Conservation (phyloP, 768 basidiomycete genomes). For the Collybia sordida region DNA sequence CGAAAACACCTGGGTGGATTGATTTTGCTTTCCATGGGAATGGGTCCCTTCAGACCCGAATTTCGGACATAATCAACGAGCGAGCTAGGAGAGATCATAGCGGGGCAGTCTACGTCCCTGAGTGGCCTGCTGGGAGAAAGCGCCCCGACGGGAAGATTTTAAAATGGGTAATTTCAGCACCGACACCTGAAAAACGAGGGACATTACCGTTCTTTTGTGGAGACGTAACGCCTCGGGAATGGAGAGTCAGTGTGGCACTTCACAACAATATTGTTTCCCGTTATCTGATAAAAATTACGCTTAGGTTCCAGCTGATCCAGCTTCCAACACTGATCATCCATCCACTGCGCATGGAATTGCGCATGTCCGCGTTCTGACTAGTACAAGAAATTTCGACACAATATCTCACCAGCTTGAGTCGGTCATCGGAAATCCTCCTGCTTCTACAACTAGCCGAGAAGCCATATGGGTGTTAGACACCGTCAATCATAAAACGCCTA, state of each 20-base stretch:
- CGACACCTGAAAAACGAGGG: constrained; percentile 27
- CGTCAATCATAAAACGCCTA: constrained; percentile 17
- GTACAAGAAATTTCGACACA: constrained; percentile 22
- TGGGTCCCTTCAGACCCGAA: constrained; percentile 31
- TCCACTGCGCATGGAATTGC: constrained; percentile 50
- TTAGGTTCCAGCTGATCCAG: constrained; percentile 51
- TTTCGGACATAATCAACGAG: constrained; percentile 55
- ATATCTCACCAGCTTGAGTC: constrained; percentile 41
- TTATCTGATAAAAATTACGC: background rate
- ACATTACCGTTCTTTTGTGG: constrained; percentile 72
- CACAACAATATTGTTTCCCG: background rate
- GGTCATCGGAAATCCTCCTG: constrained; percentile 44
- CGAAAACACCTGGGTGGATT: constrained; percentile 60
- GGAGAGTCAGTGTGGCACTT: constrained; percentile 45
- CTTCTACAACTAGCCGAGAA: constrained; percentile 18
- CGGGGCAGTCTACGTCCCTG: constrained; percentile 40
- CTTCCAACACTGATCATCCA: constrained; percentile 48
- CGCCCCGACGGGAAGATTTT: constrained; percentile 55
- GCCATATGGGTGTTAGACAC: constrained; percentile 45
- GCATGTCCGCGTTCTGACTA: constrained; percentile 43
- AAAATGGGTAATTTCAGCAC: constrained; percentile 56
- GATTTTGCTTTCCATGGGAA: constrained; percentile 66
- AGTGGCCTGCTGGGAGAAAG: constrained; percentile 53
- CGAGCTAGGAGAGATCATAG: constrained; percentile 41
- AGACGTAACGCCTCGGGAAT: constrained; percentile 60